phyloP scores from a whole-genome alignment of 192 early-diverging fungal genomes.

The Linnemannia zychae region DNA sequence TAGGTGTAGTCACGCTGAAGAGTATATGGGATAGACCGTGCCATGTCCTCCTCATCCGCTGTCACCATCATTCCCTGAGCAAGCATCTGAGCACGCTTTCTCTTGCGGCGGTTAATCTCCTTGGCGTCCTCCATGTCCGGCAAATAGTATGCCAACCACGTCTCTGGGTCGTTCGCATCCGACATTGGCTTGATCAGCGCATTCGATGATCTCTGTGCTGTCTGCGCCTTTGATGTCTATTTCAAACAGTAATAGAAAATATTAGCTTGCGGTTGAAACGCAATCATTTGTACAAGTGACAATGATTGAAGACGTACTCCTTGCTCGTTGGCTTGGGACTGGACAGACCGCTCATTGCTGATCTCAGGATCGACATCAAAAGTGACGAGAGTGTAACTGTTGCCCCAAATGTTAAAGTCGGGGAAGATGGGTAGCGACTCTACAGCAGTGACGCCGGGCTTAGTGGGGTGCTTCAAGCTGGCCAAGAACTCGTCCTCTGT shows the following conservation, averaged over 20 bases:
- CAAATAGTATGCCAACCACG: slow-evolving; percentile 51
- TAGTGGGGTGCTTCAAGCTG: slow-evolving; percentile 62
- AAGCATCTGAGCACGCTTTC: slow-evolving; percentile 25
- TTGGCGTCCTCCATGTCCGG: slow-evolving; percentile 46
- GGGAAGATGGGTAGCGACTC: slow-evolving; percentile 67
- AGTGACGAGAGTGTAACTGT: slow-evolving; percentile 64
- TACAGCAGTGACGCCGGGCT: slow-evolving; percentile 61
- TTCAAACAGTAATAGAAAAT: not conserved
- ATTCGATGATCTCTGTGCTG: slow-evolving; percentile 50
- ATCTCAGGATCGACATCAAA: slow-evolving; percentile 65
- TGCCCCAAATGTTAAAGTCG: slow-evolving; percentile 64
- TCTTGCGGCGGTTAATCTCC: slow-evolving; percentile 43
- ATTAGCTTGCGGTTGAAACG: not conserved
- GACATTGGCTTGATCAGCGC: slow-evolving; percentile 54
- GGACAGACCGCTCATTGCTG: slow-evolving; percentile 35
- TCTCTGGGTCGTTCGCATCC: slow-evolving; percentile 49
- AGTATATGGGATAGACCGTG: slow-evolving; percentile 22
- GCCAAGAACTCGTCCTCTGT: slow-evolving; percentile 41
- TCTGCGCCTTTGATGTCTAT: slow-evolving; percentile 34
- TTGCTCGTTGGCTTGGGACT: slow-evolving; percentile 20
- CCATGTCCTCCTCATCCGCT: slow-evolving; percentile 33
- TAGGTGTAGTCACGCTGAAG: slow-evolving; percentile 56
- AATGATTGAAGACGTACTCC: slow-evolving; percentile 30
- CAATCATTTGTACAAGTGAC: not conserved
- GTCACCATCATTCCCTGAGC: slow-evolving; percentile 24